Conservation (phyloP, 768 basidiomycete genomes). For the Asterophora parasitica region DNA sequence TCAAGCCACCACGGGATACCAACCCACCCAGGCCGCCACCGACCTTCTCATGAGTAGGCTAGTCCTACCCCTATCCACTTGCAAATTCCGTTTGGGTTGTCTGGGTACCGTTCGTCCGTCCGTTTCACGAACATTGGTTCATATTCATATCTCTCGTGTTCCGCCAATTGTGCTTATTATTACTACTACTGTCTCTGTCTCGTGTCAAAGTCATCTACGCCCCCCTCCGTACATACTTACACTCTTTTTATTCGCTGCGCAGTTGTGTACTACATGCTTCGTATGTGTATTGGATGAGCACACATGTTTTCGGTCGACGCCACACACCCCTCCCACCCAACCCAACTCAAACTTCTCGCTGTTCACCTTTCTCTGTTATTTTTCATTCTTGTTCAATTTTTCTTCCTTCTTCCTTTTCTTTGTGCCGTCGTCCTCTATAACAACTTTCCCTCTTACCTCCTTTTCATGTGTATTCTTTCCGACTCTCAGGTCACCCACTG, state of each 20-base stretch:
- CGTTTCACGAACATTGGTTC: conserved; percentile 14
- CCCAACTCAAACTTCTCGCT: not conserved
- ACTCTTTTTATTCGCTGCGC: conserved; percentile 7
- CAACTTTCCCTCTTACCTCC: conserved; percentile 1
- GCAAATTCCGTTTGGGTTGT: conserved; percentile 7
- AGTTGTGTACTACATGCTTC: no score
- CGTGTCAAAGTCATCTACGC: conserved; percentile 3
- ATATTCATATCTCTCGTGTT: conserved; percentile 6
- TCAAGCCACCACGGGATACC: conserved; percentile 62
- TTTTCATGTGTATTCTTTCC: no score
- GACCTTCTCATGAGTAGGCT: conserved; percentile 16
- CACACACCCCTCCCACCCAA: not conserved
- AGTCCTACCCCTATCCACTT: no score
- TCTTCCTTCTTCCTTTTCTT: conserved; percentile 5
- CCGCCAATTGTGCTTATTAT: conserved; percentile 3
- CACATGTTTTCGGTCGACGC: conserved; percentile 2
- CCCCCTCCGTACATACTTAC: conserved; percentile 11
- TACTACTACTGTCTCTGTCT: not conserved
- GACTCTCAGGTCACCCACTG: no score
- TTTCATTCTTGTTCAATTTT: conserved; percentile 11
- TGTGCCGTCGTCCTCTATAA: conserved; percentile 11
- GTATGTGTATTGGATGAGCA: conserved; percentile 7
- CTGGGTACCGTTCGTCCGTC: conserved; percentile 3
- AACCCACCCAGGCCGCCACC: conserved; percentile 23
- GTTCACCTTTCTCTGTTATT: conserved; percentile 1